These are phyloP conservation scores for Ramalina intermedia DNA, from an alignment of 495 filamentous ascomycete genomes.

Conservation along the genomic window DNA sequence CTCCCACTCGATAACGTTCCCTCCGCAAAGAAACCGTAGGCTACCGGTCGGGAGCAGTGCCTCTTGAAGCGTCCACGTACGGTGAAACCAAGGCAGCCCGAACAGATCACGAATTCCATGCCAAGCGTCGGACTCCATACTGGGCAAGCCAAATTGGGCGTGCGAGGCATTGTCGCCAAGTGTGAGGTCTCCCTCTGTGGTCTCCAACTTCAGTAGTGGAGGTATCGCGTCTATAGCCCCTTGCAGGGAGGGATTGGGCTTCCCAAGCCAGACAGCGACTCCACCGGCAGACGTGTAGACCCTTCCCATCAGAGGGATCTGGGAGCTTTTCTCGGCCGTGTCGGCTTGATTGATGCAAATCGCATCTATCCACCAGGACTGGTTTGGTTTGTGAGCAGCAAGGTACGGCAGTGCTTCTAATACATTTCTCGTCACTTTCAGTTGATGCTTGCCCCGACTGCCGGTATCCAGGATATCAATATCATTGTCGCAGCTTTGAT, in stretches of 20 bases:
- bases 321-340: constrained; percentile 7
- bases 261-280: constrained; percentile 14
- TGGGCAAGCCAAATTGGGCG: neutral
- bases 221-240: neutral
- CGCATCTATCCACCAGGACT: constrained; percentile 15
- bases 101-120: neutral
- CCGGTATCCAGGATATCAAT: neutral
- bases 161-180: neutral
- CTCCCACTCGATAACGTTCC: neutral
- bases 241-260: neutral
- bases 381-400: neutral
- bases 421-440: neutral
- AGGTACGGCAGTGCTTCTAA: neutral
- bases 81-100: neutral
- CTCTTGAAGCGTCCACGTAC: neutral
- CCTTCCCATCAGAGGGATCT: constrained; percentile 14
- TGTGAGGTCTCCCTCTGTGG: neutral
- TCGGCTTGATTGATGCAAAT: constrained; percentile 16
- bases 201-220: neutral
- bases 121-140: neutral
- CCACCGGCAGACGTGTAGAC: constrained; percentile 12
- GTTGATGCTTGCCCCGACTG: neutral
- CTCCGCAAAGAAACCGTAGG: neutral
- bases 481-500: constrained; percentile 1
- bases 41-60: neutral